Percentiles rank a stretch among this genome's conserved stretches.
Conservation (phyloP, 768 basidiomycete genomes). For the Termitomyces sp. region DNA sequence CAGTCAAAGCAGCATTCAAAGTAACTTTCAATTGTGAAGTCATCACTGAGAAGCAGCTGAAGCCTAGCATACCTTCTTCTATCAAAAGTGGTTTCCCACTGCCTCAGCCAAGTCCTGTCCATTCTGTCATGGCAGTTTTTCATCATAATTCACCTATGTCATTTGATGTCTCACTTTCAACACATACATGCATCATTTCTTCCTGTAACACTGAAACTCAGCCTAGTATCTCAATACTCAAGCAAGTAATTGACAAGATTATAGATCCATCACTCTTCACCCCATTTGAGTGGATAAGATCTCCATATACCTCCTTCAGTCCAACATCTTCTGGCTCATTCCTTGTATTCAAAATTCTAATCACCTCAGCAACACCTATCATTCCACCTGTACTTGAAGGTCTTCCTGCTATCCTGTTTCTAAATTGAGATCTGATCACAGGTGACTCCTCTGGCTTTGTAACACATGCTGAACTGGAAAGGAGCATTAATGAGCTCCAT, state of each 20-base stretch:
- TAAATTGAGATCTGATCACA: not conserved
- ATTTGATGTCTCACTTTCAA: constrained; percentile 1
- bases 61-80: constrained; percentile 19
- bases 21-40: constrained; percentile 18
- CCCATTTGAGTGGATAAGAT: constrained; percentile 19
- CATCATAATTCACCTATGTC: constrained; percentile 5
- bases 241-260: not conserved
- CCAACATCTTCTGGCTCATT: constrained; percentile 16
- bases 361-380: constrained; percentile 7
- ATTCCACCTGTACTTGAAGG: constrained; percentile 8
- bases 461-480: not conserved
- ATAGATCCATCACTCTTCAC: constrained; percentile 16
- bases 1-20: constrained; percentile 19
- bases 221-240: not conserved
- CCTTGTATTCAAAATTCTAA: constrained; percentile 12
- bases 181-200: not conserved
- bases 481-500: constrained; percentile 1
- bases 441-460: not conserved
- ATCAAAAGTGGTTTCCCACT: constrained; percentile 12
- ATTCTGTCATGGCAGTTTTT: constrained; percentile 11
- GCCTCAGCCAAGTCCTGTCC: constrained; percentile 10
- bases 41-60: constrained; percentile 17
- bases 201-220: not conserved
- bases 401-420: not conserved
- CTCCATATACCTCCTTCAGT: constrained; percentile 10